Evolutionary conservation across 75 land plant species (phyloP).

Genomic region (Selaginella tamariscina): DNA sequence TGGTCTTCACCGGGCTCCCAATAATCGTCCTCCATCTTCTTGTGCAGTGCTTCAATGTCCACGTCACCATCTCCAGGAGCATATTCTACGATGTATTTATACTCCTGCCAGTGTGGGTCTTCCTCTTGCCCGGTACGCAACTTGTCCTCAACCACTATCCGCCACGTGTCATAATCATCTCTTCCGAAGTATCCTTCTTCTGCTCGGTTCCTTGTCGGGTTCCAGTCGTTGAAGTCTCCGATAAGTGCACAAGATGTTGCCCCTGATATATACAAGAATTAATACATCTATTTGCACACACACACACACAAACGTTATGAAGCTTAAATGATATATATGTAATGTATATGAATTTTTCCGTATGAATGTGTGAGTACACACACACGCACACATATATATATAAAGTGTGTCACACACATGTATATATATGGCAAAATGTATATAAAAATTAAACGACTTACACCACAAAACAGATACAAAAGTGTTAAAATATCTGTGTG

Average conservation of each 20-base stretch:
- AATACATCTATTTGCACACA: no score
- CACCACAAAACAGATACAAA: no score
- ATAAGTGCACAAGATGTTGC: conserved; percentile 74
- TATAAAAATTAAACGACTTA: no score
- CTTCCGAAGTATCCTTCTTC: conserved; percentile 65
- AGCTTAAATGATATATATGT: no score
- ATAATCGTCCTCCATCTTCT: conserved; percentile 70
- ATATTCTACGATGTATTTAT: conserved; percentile 77
- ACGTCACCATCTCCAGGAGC: conserved; percentile 79
- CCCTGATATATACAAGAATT: conserved; percentile 57
- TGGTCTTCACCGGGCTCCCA: conserved; percentile 95
- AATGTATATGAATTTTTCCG: no score
- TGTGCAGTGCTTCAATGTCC: conserved; percentile 48
- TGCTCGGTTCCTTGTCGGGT: conserved; percentile 63
- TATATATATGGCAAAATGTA: neutral
- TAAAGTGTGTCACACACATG: no score
- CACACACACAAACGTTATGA: no score
- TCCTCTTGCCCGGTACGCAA: conserved; percentile 66
- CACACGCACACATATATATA: no score
- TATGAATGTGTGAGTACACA: no score
- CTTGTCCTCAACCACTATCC: conserved; percentile 70
- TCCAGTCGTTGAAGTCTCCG: conserved; percentile 92
- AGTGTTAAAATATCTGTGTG: neutral
- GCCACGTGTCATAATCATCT: conserved; percentile 95
- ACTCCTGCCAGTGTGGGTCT: conserved; percentile 52